Conservation (phyloP, 768 basidiomycete genomes). For the Mycena epipterygia region DNA sequence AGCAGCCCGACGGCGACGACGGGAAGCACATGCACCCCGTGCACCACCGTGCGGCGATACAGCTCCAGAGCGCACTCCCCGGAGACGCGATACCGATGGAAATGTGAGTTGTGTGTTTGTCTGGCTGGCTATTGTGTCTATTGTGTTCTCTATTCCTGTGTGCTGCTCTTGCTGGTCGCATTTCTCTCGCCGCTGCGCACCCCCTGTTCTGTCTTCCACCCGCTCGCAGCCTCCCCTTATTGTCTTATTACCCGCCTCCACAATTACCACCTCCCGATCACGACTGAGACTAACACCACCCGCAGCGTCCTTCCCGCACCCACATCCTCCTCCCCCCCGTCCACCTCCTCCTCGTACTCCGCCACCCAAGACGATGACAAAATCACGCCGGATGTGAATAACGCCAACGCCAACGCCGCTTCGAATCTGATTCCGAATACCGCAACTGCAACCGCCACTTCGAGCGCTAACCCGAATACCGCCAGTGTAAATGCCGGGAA, state of each 20-base stretch:
- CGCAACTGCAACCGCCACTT: too few relatives aligned
- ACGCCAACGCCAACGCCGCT: too few relatives aligned
- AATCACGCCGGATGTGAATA: too few relatives aligned
- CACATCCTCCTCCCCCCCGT: conserved; percentile 7
- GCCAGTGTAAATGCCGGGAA: not conserved
- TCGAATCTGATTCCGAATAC: too few relatives aligned
- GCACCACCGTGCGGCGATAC: conserved; percentile 43
- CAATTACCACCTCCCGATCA: not conserved
- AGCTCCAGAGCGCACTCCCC: not conserved
- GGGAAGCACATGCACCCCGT: conserved; percentile 71
- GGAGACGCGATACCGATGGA: conserved; percentile 7
- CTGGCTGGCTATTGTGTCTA: not conserved
- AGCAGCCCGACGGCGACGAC: conserved; percentile 49
- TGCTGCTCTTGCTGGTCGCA: not conserved
- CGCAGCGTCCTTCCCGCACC: not conserved
- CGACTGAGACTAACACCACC: not conserved
- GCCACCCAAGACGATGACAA: not conserved
- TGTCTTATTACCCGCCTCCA: not conserved
- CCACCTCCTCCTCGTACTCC: conserved; percentile 34
- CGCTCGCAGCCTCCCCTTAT: not conserved
- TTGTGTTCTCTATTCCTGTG: not conserved
- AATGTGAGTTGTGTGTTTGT: not conserved
- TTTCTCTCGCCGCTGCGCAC: not conserved
- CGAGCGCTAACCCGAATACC: too few relatives aligned
- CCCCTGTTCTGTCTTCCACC: not conserved